Evolutionary conservation across 495 filamentous ascomycete genomes (phyloP).

Genomic region (Cairneyella variabilis): DNA sequence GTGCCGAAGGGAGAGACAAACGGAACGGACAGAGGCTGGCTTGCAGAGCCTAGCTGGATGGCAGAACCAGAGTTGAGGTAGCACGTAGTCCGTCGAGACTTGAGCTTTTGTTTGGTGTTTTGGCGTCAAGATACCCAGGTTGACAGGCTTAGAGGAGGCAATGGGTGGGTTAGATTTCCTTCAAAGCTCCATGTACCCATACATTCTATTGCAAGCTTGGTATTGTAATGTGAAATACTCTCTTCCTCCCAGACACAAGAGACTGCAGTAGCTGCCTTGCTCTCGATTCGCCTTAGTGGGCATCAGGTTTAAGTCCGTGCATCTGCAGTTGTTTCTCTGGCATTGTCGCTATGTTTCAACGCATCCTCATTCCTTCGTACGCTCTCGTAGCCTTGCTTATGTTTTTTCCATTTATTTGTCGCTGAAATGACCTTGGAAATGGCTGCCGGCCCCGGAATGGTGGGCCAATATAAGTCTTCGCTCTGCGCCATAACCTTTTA

Average conservation of each 20-base stretch:
- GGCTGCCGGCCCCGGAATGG: too few relatives aligned
- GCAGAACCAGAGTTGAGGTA: constrained; percentile 53
- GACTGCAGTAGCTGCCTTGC: background rate
- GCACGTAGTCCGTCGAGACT: constrained; percentile 1
- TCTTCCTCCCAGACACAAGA: background rate
- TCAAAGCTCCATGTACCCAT: background rate
- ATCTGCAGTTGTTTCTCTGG: too few relatives aligned
- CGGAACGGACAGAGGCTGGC: constrained; percentile 16
- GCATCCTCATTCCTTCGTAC: too few relatives aligned
- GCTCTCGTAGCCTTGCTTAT: too few relatives aligned
- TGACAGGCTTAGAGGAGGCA: background rate
- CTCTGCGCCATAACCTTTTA: too few relatives aligned
- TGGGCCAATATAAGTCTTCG: too few relatives aligned
- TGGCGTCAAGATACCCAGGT: constrained; percentile 20
- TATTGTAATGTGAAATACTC: too few relatives aligned
- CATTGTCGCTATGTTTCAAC: too few relatives aligned
- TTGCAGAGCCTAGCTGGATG: constrained; percentile 59
- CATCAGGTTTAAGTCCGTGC: too few relatives aligned
- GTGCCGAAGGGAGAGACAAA: constrained; percentile 23
- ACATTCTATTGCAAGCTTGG: too few relatives aligned
- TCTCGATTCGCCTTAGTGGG: background rate
- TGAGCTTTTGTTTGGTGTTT: constrained; percentile 7
- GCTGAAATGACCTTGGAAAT: too few relatives aligned
- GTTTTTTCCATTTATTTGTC: too few relatives aligned
- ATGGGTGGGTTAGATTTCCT: background rate